These are phyloP conservation scores for Chlamydomonas sphaeroides DNA, from an alignment of 139 green algal genomes.

Conservation along the genomic window DNA sequence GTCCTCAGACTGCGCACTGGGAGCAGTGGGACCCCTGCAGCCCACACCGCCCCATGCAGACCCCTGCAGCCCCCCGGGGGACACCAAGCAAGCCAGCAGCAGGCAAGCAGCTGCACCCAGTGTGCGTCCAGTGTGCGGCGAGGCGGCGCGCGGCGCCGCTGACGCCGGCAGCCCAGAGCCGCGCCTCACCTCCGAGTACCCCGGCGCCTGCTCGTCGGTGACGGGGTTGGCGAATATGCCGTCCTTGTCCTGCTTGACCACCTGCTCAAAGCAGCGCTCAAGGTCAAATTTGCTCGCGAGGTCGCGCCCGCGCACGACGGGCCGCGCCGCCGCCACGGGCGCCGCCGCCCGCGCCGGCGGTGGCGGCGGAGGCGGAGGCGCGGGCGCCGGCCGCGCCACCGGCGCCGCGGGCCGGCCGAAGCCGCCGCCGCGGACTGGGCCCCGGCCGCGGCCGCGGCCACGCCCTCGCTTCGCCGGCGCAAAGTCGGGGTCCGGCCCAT, in stretches of 20 bases:
- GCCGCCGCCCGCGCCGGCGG: neutral
- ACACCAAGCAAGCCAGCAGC: too few relatives aligned
- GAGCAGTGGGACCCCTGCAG: too few relatives aligned
- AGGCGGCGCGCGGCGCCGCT: too few relatives aligned
- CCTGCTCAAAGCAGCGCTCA: slow-evolving; percentile 33
- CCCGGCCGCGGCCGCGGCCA: neutral
- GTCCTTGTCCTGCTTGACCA: slow-evolving; percentile 44
- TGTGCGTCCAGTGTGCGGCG: too few relatives aligned
- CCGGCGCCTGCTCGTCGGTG: slow-evolving; percentile 32
- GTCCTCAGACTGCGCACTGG: too few relatives aligned
- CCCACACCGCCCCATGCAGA: too few relatives aligned
- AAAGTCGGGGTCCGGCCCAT: slow-evolving; percentile 34
- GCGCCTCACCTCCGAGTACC: slow-evolving; percentile 26
- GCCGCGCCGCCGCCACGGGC: neutral
- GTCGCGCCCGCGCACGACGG: neutral
- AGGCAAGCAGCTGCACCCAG: too few relatives aligned
- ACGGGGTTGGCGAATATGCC: slow-evolving; percentile 33
- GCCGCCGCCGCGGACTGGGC: neutral
- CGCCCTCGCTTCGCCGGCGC: neutral
- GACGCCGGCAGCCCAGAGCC: too few relatives aligned
- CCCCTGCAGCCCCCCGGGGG: too few relatives aligned
- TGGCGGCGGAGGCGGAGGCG: neutral
- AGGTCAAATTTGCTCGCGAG: slow-evolving; percentile 9
- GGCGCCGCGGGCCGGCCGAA: neutral
- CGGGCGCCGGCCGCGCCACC: too few relatives aligned